A percentile compares a stretch with the other conserved stretches of the same genome.
Evolutionary conservation across 2,329 filamentous ascomycete species (phyloP).

Genomic region (Xylariaceae sp.): DNA sequence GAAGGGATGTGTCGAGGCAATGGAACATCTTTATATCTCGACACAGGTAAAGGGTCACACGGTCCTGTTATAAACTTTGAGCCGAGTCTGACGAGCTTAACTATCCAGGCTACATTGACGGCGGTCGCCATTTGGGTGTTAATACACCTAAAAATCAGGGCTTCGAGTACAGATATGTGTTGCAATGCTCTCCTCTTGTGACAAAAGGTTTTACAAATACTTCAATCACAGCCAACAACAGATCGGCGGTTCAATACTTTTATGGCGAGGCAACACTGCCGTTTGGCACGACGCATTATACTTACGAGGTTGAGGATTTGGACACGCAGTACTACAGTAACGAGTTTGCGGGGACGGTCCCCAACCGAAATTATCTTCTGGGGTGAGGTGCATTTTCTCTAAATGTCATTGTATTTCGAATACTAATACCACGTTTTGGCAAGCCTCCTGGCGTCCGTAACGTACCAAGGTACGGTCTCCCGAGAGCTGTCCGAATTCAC

Average conservation of each 20-base stretch:
- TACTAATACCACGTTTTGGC: too few relatives aligned
- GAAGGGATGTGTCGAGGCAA: too few relatives aligned
- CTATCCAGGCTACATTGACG: slow-evolving; percentile 14
- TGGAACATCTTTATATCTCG: not conserved
- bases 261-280: not conserved
- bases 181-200: slow-evolving; percentile 15
- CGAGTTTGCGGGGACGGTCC: not conserved
- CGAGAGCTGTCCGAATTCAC: too few relatives aligned
- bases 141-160: slow-evolving; percentile 10
- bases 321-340: not conserved
- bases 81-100: too few relatives aligned
- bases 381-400: too few relatives aligned
- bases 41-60: not conserved
- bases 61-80: slow-evolving; percentile 3
- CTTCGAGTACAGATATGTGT: slow-evolving; percentile 8
- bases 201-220: slow-evolving; percentile 6
- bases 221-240: not conserved
- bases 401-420: too few relatives aligned
- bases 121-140: slow-evolving; percentile 12
- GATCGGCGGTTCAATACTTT: not conserved
- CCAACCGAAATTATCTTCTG: too few relatives aligned
- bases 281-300: not conserved
- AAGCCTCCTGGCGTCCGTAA: too few relatives aligned
- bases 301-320: not conserved
- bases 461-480: too few relatives aligned